A percentile compares a stretch with the other conserved stretches of the same genome.
Conservation (phyloP, 2,329 filamentous ascomycete genomes). For the Arthrobotrys entomopaga region DNA sequence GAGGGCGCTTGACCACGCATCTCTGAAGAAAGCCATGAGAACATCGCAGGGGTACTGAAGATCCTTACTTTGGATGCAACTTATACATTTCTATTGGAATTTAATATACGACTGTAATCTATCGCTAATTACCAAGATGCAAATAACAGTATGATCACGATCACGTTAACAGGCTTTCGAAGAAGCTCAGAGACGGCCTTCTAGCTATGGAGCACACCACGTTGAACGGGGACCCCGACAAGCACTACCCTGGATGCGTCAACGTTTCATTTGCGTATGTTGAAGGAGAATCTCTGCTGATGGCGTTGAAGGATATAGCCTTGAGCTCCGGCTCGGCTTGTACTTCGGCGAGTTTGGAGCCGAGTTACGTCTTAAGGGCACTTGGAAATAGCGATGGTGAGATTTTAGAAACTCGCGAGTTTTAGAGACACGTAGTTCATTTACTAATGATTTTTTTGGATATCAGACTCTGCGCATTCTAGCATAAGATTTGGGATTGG, state of each 20-base stretch:
- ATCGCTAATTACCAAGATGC: background rate
- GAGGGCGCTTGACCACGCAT: conserved; percentile 49
- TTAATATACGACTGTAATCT: too few species aligned
- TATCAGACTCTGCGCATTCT: conserved; percentile 87
- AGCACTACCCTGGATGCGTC: conserved; percentile 94
- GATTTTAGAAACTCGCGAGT: background rate
- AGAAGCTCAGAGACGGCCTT: conserved; percentile 82
- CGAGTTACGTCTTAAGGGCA: conserved; percentile 93
- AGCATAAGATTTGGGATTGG: conserved; percentile 98
- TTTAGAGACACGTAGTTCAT: background rate
- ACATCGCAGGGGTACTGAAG: conserved; percentile 58
- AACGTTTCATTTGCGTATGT: conserved; percentile 99
- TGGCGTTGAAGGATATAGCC: conserved; percentile 98
- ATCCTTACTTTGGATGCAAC: background rate
- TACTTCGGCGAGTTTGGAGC: conserved; percentile 94
- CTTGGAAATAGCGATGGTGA: conserved; percentile 83
- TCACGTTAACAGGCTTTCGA: conserved; percentile 82
- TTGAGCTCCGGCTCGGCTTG: conserved; percentile 96
- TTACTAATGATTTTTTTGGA: background rate
- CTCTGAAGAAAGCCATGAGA: conserved; percentile 44
- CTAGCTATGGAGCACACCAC: conserved; percentile 89
- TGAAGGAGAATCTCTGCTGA: conserved; percentile 95
- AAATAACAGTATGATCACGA: conserved; percentile 82
- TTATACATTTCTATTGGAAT: too few species aligned
- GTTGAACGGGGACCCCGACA: conserved; percentile 83